Base-by-base conservation (phyloP, 2,329 filamentous ascomycete genomes). In the Tolypocladium inflatum region DNA sequence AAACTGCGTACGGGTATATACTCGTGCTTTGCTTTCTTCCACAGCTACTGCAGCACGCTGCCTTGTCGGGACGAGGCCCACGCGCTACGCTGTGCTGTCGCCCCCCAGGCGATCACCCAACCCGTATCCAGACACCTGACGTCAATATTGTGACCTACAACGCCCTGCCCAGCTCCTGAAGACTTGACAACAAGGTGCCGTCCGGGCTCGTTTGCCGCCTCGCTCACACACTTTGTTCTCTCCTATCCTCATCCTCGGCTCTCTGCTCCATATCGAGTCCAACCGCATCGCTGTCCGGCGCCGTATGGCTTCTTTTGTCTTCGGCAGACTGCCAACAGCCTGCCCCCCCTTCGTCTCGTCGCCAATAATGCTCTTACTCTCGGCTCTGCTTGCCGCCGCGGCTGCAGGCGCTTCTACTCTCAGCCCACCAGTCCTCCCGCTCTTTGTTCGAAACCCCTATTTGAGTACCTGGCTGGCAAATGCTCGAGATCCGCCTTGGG, bases 401-500 rank as follows among this genome's bases (percentile, higher is more conserved):
- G 37, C 30, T 3, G 74, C 71, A 62, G 64, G 74, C 63, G 80
- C 79, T 53, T 83, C 80, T 38, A 78, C 73, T 5, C 73, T 85
- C 51, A 81, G 77, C 2, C 82, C 82, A 8, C 79, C 80, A 3
- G 80, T 83, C 9, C 65, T 85, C 45, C 82, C 82, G 10, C 70
- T 85, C 58, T 74, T 81, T 58, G 82, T 85, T 33, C 77, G 82
- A 48, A 84, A 82, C 63, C 82, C 82, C 9, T 85, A 85, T 63
- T 68, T 85, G 58, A 84, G 80, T 67, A 78, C 80, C 39, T 85
- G 82, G 82, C 68, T 90, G 58, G 78, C 79, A 54, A 80, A 82
- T 70, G 89, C 90, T 45, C 81, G 91, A 63, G 81, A 87, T 58
- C 80, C 80, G 52, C 91, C 91, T 2, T 95, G 90, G 90, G 81